Conservation (phyloP, 169 alveolate genomes). For the Perkinsus chesapeaki region DNA sequence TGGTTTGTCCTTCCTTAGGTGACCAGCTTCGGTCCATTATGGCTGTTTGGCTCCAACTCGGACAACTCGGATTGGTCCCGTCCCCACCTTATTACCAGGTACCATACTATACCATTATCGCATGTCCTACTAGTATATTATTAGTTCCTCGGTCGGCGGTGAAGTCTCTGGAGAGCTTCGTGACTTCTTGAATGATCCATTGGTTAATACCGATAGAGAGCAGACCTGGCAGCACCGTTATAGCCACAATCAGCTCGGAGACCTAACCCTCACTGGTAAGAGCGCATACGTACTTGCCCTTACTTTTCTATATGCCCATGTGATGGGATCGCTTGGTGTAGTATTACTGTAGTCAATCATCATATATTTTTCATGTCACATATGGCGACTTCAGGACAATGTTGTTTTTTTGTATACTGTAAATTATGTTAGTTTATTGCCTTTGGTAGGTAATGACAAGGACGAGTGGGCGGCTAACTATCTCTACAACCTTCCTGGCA, state of each 20-base stretch:
- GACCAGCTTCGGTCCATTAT: background rate
- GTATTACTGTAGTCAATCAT: background rate
- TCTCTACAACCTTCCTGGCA: background rate
- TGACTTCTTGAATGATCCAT: background rate
- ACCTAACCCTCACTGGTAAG: background rate
- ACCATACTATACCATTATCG: background rate
- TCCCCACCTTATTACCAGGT: background rate
- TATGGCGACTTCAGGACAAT: no score
- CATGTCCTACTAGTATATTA: background rate
- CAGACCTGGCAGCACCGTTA: background rate
- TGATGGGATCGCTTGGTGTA: background rate
- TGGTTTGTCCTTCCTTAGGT: background rate
- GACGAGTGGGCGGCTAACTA: background rate
- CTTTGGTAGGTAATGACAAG: background rate
- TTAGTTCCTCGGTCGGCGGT: background rate
- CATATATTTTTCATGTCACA: no score
- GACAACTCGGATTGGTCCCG: background rate
- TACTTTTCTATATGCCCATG: background rate
- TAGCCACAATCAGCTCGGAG: background rate
- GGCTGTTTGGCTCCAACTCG: background rate
- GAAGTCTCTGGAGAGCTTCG: background rate
- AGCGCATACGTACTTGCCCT: background rate
- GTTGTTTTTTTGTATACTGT: no score
- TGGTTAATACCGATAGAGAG: background rate
- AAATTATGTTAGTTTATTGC: background rate